Conservation (phyloP, 805 yeast species). For the Suhomyces faveliae region DNA sequence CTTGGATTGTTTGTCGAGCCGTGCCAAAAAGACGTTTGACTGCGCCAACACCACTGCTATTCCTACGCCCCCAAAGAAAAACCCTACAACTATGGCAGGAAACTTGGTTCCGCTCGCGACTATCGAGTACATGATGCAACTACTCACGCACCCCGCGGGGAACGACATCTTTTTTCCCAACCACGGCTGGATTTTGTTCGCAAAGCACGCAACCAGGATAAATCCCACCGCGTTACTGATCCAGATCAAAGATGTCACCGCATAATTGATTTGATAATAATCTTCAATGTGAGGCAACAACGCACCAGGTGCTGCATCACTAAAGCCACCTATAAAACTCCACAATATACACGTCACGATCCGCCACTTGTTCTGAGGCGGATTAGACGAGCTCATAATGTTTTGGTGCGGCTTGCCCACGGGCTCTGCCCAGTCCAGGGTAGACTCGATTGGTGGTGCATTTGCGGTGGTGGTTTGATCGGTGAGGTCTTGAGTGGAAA, state of each 20-base stretch:
- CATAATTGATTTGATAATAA: conserved; percentile 47
- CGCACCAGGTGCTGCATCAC: conserved; percentile 63
- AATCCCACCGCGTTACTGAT: conserved; percentile 57
- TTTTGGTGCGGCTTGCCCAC: conserved; percentile 1
- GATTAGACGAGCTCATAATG: conserved; percentile 40
- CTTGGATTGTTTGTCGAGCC: conserved; percentile 53
- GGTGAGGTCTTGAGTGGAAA: background rate
- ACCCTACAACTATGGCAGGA: conserved; percentile 48
- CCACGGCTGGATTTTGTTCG: conserved; percentile 41
- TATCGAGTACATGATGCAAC: conserved; percentile 43
- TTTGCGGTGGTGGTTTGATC: background rate
- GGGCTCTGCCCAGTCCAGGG: background rate
- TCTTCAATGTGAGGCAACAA: conserved; percentile 53
- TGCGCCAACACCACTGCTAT: conserved; percentile 50
- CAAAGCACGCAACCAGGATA: conserved; percentile 48
- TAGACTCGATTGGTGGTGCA: background rate
- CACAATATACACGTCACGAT: conserved; percentile 40
- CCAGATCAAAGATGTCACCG: conserved; percentile 60
- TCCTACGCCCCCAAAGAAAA: conserved; percentile 60
- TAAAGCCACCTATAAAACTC: conserved; percentile 43
- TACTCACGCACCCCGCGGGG: conserved; percentile 35
- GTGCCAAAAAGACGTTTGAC: conserved; percentile 50
- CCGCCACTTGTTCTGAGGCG: conserved; percentile 45
- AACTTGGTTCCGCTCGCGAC: conserved; percentile 50
- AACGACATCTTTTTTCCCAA: conserved; percentile 44